Base-by-base conservation (phyloP, 441 rosid genomes). In the Capsella rubella region DNA sequence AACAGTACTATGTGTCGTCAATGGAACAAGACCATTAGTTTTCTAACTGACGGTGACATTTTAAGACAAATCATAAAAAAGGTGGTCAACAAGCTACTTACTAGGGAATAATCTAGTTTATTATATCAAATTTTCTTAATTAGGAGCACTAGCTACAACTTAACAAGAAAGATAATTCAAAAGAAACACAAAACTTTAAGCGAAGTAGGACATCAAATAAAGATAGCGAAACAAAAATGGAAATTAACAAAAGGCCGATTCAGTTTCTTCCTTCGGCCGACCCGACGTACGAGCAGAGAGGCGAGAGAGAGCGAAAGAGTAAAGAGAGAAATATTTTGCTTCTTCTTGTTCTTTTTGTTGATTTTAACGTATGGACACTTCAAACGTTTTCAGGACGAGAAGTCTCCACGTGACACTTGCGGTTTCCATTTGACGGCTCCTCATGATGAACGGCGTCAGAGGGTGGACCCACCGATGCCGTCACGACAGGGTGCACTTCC, bases 401-500 rank as follows among this genome's bases (percentile, higher is more conserved):
- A 53, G 60, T 34, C 13, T 35, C 78, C 77, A 78, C 81, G 81
- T 67, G 74, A 74, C 70, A 67, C 12, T 72, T 67, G 47, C 61
- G 49, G 40, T 78, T 39, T 42, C 64, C 73, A 21, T 28, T 57
- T 64, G 69, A 28, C 59, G 72, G 72, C 43, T 71, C 43, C 53
- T 79, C 64, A 25, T 28, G 62, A 10, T 59, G 47, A 34, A 63
- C 65, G 46, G 25, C 5, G 45, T 71, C 67, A 77, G 80, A 53
- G 40, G 46, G 43, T 37, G 75, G 75, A 43, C 10, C 75, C 79
- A 55, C 46, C 1, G 76, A 7, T 8, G 70, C 66, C 40, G 61
- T 69, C 71, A 49, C 86, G 6, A 81, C 78, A 0, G 89, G 89
- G 56, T 82, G 63, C 3, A 86, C 84, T 64, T 84, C 96, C 14